These are phyloP conservation scores for Paramarasmius palmivorus DNA, from an alignment of 1,284 basidiomycete genomes.

Conservation along the genomic window DNA sequence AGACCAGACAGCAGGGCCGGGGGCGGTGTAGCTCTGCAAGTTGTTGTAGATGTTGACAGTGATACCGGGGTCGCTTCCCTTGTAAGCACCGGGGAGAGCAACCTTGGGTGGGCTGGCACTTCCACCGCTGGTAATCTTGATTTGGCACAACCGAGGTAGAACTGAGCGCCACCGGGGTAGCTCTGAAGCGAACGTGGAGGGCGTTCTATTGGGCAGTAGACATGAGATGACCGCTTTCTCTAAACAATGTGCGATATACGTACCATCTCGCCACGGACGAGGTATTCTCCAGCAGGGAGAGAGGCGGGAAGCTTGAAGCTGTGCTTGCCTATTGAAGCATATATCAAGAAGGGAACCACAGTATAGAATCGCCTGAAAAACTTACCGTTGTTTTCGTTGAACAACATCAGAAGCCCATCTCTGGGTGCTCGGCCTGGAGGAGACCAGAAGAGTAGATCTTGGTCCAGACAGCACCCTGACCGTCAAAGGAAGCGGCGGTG, in stretches of 20 bases:
- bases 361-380: not conserved
- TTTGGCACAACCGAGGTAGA: slow-evolving; percentile 42
- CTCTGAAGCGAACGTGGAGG: slow-evolving; percentile 32
- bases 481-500: slow-evolving; percentile 43
- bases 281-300: slow-evolving; percentile 5
- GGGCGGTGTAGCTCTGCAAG: slow-evolving; percentile 42
- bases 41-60: slow-evolving; percentile 55
- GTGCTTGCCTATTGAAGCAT: not conserved
- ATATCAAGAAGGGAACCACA: not conserved
- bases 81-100: slow-evolving; percentile 46
- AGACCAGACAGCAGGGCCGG: slow-evolving; percentile 35
- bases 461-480: slow-evolving; percentile 50
- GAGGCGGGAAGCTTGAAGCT: slow-evolving; percentile 1
- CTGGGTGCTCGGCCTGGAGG: slow-evolving; percentile 32
- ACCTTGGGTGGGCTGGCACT: slow-evolving; percentile 47
- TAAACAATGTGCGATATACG: not conserved
- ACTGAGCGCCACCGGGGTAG: slow-evolving; percentile 38
- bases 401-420: slow-evolving; percentile 51
- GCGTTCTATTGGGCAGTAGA: slow-evolving; percentile 25
- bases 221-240: not conserved
- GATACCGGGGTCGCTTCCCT: slow-evolving; percentile 46
- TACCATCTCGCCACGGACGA: slow-evolving; percentile 7
- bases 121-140: slow-evolving; percentile 44
- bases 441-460: slow-evolving; percentile 53
- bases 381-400: slow-evolving; percentile 40